Percentiles rank a stretch among this genome's conserved stretches.
These are phyloP conservation scores for Pleodorina starrii DNA, from an alignment of 139 green algal species.

Conservation along the genomic window DNA sequence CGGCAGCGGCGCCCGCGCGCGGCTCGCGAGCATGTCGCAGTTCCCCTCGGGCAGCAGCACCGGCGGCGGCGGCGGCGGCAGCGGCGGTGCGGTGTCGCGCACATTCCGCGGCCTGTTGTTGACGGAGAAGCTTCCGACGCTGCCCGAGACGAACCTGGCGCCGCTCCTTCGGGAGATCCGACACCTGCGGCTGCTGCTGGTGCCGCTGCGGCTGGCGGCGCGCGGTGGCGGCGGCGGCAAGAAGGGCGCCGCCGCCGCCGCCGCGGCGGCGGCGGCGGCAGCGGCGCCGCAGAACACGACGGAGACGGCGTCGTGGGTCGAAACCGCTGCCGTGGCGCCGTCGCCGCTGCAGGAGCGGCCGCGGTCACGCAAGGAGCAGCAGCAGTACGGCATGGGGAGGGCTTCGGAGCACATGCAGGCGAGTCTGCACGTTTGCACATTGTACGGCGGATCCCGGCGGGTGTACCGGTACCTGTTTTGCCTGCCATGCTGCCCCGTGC, in stretches of 20 bases:
- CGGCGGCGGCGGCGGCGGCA: neutral
- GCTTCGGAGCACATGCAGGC: neutral
- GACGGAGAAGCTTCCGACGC: conserved; percentile 26
- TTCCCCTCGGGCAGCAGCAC: neutral
- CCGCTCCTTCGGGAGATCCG: conserved; percentile 1
- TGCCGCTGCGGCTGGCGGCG: conserved; percentile 23
- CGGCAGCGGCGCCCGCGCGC: neutral
- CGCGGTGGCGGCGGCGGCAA: neutral
- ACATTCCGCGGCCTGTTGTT: neutral
- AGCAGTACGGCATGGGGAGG: neutral
- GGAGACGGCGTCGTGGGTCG: neutral
- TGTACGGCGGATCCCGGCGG: too few relatives aligned
- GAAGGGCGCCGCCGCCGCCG: neutral
- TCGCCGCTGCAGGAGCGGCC: neutral
- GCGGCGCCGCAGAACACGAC: neutral
- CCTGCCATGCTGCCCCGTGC: too few relatives aligned
- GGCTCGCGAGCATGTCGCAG: neutral
- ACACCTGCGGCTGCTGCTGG: conserved; percentile 13
- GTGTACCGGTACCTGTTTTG: too few relatives aligned
- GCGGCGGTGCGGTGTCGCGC: neutral
- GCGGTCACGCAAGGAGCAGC: neutral
- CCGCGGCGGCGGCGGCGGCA: neutral
- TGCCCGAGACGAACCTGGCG: conserved; percentile 7
- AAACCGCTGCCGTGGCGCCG: too few relatives aligned
- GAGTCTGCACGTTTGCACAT: too few relatives aligned